phyloP scores from a whole-genome alignment of 257 asterid species.

The Plantago major region DNA sequence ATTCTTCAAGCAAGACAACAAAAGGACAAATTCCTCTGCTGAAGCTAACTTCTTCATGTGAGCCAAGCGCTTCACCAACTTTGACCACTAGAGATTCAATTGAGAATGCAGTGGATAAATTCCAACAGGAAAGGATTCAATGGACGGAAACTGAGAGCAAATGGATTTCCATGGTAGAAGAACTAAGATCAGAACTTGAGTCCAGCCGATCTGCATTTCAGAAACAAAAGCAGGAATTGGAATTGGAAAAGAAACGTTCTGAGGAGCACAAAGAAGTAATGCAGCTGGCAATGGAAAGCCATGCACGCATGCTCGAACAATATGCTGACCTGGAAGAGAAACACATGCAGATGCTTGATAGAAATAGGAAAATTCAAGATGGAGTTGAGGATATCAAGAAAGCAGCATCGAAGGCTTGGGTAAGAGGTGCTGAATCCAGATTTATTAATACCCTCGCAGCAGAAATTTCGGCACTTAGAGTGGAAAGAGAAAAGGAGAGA shows the following conservation, averaged over 20 bases:
- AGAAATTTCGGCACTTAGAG: conserved; percentile 75
- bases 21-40: conserved; percentile 54
- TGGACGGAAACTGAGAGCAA: conserved; percentile 93
- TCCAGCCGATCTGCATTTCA: conserved; percentile 42
- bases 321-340: conserved; percentile 94
- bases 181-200: conserved; percentile 65
- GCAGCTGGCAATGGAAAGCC: conserved; percentile 99
- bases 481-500: conserved; percentile 84
- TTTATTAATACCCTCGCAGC: conserved; percentile 89
- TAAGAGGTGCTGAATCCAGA: conserved; percentile 83
- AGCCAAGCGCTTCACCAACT: conserved; percentile 47
- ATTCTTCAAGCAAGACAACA: conserved; percentile 53
- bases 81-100: conserved; percentile 38
- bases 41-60: conserved; percentile 59
- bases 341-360: conserved; percentile 78
- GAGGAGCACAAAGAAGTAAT: conserved; percentile 97
- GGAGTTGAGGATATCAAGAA: conserved; percentile 93
- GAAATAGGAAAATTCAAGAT: conserved; percentile 71
- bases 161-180: conserved; percentile 86
- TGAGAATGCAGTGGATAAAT: conserved; percentile 53
- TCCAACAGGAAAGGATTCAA: conserved; percentile 63
- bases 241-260: conserved; percentile 71
- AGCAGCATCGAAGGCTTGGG: conserved; percentile 95
- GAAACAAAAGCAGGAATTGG: conserved; percentile 77
- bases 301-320: conserved; percentile 98